phyloP scores from a whole-genome alignment of 2,329 filamentous ascomycete species.

The Sphaceloma murrayae region DNA sequence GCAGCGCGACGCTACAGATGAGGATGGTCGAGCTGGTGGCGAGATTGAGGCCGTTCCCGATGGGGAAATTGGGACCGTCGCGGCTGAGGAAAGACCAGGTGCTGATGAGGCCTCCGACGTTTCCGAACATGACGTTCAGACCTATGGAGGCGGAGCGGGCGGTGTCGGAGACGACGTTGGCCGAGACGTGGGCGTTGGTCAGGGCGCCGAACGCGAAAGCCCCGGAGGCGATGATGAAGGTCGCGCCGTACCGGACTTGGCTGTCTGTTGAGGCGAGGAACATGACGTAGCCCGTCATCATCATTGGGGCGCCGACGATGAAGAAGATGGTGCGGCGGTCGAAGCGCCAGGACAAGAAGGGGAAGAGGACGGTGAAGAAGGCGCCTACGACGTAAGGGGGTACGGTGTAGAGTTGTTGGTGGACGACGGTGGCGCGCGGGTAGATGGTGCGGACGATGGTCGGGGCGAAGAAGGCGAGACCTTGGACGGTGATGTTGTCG shows the following conservation, averaged over 20 bases:
- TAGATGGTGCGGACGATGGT: conserved; percentile 64
- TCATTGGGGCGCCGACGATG: conserved; percentile 49
- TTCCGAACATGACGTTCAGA: conserved; percentile 59
- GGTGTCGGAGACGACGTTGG: conserved; percentile 63
- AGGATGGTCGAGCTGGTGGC: conserved; percentile 51
- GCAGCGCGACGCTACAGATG: conserved; percentile 40
- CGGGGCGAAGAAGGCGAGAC: conserved; percentile 59
- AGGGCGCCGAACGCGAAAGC: conserved; percentile 56
- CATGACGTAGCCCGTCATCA: conserved; percentile 62
- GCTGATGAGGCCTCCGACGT: conserved; percentile 55
- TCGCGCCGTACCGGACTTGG: conserved; percentile 56
- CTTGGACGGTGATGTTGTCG: conserved; percentile 62
- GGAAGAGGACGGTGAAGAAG: conserved; percentile 55
- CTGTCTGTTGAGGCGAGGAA: conserved; percentile 50
- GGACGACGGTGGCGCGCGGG: conserved; percentile 46
- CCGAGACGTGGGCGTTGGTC: conserved; percentile 57
- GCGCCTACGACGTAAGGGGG: conserved; percentile 61
- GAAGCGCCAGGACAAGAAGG: conserved; percentile 51
- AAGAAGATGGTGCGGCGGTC: conserved; percentile 54
- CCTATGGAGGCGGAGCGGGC: conserved; percentile 58
- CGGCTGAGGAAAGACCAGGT: conserved; percentile 56
- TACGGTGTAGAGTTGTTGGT: conserved; percentile 60
- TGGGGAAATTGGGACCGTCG: conserved; percentile 57
- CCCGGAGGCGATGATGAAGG: conserved; percentile 57
- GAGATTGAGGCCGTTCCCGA: conserved; percentile 62